Base-by-base conservation (phyloP, 768 basidiomycete species). In the Amanita brunnescens region DNA sequence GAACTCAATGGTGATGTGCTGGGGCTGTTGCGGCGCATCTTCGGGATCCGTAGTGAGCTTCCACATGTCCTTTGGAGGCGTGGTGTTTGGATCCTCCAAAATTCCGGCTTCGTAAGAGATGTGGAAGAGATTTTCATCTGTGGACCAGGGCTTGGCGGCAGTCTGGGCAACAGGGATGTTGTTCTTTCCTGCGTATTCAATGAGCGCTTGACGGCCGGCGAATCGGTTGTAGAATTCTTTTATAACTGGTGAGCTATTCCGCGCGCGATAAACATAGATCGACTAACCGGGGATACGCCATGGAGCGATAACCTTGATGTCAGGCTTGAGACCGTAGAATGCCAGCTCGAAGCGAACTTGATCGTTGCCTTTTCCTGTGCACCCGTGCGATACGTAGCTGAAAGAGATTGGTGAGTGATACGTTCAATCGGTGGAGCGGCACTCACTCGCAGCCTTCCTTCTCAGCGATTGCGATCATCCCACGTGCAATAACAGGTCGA, bases 61-160 rank as follows among this genome's bases (percentile, higher is more conserved):
- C 96, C 96, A 99, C 96, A 99, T 99, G 76, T 98, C 95, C 10
- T 67, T 65, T 14, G 95, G 95, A 48, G 96, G 96, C 5, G 92
- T 97, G 54, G 74, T 83, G 75, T 95, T 81, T 56, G 96, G 96
- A 64, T 98, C 88, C 68, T 99, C 96, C 57, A 99, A 83, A 67
- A 99, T 98, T 40, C 95, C 96, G 9, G 96, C 95, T 69, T 99
- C 96, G 72, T 97, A 99, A 14, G 96, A 98, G 70, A 98, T 99
- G 75, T 99, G 96, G 85, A 95, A 97, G 43, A 99, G 78, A 73
- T 98, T 99, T 73, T 98, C 96, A 66, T 99, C 95, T 5, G 96
- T 99, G 2, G 95, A 97, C 96, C 96, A 99, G 33, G 96, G 95
- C 72, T 98, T 97, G 50, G 94, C 79, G 9, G 88, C 79, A 41